Evolutionary conservation across 345 rosid genomes (phyloP).

Genomic region (Eucalyptus shirleyi): DNA sequence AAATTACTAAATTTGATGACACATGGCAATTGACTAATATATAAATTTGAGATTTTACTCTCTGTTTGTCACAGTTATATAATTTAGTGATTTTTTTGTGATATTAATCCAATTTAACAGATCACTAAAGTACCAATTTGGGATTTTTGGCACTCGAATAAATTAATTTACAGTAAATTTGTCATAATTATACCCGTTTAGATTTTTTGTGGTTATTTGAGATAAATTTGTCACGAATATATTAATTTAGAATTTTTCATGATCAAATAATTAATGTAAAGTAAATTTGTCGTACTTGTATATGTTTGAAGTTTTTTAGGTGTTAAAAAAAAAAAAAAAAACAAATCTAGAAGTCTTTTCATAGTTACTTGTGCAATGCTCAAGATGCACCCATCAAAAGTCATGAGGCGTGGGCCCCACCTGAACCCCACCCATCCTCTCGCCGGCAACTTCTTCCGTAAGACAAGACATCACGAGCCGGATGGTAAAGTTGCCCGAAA

Average conservation of each 20-base stretch:
- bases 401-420: background rate
- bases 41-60: too few species aligned
- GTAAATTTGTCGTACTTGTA: rapidly evolving
- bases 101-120: too few species aligned
- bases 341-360: too few species aligned
- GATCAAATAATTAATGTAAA: too few species aligned
- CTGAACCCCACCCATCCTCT: background rate
- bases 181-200: rapidly evolving
- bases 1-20: too few species aligned
- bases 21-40: rapidly evolving
- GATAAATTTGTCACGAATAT: too few species aligned
- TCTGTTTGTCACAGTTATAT: rapidly evolving
- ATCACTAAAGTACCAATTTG: too few species aligned
- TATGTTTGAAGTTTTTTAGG: rapidly evolving
- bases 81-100: too few species aligned
- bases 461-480: background rate
- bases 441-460: background rate
- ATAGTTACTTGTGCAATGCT: background rate
- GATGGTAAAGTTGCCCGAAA: background rate
- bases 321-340: too few species aligned
- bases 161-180: too few species aligned
- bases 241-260: rapidly evolving
- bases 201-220: too few species aligned
- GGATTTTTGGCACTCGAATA: rapidly evolving
- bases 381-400: background rate